Percentiles rank a stretch among this genome's conserved stretches.
Evolutionary conservation across 2,329 filamentous ascomycete species (phyloP).

Genomic region (Cladosporium phlei): DNA sequence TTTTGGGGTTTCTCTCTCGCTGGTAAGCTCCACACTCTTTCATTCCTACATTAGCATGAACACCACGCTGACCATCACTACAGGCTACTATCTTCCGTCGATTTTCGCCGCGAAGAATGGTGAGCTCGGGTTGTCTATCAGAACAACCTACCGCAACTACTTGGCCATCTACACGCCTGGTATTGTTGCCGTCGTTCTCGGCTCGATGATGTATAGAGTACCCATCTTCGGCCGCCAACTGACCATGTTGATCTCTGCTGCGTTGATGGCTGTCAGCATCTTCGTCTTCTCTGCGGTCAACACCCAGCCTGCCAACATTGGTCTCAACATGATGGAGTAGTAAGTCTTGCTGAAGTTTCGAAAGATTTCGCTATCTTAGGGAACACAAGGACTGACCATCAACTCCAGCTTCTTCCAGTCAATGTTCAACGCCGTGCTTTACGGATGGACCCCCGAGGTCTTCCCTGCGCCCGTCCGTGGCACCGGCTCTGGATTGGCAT

Average conservation of each 20-base stretch:
- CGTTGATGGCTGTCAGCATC: slow-evolving; percentile 42
- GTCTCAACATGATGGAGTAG: slow-evolving; percentile 49
- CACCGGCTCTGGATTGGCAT: slow-evolving; percentile 52
- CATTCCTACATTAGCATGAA: not conserved
- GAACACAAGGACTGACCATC: slow-evolving; percentile 1
- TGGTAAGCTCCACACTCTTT: slow-evolving; percentile 31
- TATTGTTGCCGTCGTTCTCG: slow-evolving; percentile 48
- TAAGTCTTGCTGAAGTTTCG: not conserved
- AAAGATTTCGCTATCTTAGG: not conserved
- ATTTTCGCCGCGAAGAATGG: slow-evolving; percentile 52
- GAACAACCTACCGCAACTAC: slow-evolving; percentile 49
- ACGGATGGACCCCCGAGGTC: slow-evolving; percentile 50
- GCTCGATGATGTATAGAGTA: slow-evolving; percentile 46
- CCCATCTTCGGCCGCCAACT: slow-evolving; percentile 42
- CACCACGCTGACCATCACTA: not conserved
- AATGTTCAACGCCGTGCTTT: slow-evolving; percentile 50
- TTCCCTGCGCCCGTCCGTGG: slow-evolving; percentile 50
- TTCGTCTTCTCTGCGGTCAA: slow-evolving; percentile 45
- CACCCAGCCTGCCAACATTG: slow-evolving; percentile 43
- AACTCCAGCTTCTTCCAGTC: slow-evolving; percentile 41
- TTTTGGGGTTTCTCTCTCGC: slow-evolving; percentile 49
- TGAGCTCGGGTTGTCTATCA: slow-evolving; percentile 39
- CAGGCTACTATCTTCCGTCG: slow-evolving; percentile 46
- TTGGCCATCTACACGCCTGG: slow-evolving; percentile 53
- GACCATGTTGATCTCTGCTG: slow-evolving; percentile 42